These are phyloP conservation scores for Trichophyton rubrum DNA, from an alignment of 2,329 filamentous ascomycete species.

Conservation along the genomic window DNA sequence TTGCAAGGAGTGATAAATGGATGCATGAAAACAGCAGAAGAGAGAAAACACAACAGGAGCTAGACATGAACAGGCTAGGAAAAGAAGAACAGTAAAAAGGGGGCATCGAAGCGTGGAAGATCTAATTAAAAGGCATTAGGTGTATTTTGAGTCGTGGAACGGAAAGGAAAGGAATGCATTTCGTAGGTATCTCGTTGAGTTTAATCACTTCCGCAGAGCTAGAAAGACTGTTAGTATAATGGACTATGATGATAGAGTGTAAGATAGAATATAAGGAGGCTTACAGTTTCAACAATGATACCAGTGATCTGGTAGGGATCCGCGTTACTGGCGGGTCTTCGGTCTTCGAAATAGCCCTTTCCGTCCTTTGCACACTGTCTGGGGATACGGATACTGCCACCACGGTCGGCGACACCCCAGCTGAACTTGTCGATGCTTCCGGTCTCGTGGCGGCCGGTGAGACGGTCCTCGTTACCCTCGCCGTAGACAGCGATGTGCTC, in stretches of 20 bases:
- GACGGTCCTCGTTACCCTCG: conserved; percentile 86
- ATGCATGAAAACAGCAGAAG: neutral
- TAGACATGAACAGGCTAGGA: neutral
- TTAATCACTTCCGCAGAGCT: conserved; percentile 33
- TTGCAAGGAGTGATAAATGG: neutral
- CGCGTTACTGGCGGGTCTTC: conserved; percentile 70
- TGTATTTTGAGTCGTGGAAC: neutral
- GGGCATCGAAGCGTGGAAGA: conserved; percentile 5
- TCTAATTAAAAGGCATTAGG: conserved; percentile 3
- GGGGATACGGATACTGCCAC: conserved; percentile 84
- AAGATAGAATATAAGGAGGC: conserved; percentile 8
- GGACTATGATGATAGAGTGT: neutral
- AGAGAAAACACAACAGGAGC: neutral
- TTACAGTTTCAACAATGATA: conserved; percentile 62
- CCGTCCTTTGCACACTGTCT: conserved; percentile 73
- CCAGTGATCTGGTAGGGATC: conserved; percentile 77
- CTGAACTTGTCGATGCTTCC: conserved; percentile 86
- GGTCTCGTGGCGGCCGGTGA: conserved; percentile 91
- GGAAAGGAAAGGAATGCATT: conserved; percentile 7
- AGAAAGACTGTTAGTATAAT: conserved; percentile 1
- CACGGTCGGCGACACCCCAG: conserved; percentile 92
- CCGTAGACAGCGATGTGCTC: conserved; percentile 91
- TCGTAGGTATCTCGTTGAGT: conserved; percentile 17
- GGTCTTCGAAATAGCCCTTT: conserved; percentile 88
- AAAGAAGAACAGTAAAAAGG: neutral